Evolutionary conservation across 345 rosid genomes (phyloP).

Genomic region (Garcia nutans): DNA sequence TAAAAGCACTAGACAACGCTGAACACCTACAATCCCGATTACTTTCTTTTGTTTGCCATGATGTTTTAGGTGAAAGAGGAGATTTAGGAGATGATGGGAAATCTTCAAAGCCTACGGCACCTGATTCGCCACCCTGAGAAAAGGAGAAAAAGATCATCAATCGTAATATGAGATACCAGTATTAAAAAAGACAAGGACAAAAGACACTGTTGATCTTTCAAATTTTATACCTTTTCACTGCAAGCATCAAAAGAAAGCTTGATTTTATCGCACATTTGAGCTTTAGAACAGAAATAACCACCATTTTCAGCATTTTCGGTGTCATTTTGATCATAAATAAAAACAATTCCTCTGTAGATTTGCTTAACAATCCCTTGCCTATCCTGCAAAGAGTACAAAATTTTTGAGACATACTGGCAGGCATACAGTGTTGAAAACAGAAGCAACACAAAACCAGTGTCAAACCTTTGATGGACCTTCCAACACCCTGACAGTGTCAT

Average conservation of each 20-base stretch:
- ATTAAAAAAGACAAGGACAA: not conserved
- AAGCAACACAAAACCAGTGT: slow-evolving; percentile 3
- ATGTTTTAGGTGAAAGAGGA: slow-evolving; percentile 59
- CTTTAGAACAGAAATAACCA: slow-evolving; percentile 76
- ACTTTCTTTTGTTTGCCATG: slow-evolving; percentile 57
- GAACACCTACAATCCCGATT: slow-evolving; percentile 54
- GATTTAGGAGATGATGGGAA: slow-evolving; percentile 74
- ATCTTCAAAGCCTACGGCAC: slow-evolving; percentile 55
- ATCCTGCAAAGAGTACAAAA: slow-evolving; percentile 52
- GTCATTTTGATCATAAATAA: slow-evolving; percentile 64
- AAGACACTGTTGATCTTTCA: not conserved
- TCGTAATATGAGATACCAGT: not conserved
- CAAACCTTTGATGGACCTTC: slow-evolving; percentile 82
- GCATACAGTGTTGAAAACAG: not conserved
- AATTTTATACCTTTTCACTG: slow-evolving; percentile 54
- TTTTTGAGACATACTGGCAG: slow-evolving; percentile 5
- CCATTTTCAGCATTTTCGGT: slow-evolving; percentile 51
- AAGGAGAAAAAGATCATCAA: slow-evolving; percentile 12
- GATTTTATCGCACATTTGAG: slow-evolving; percentile 74
- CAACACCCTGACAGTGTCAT: slow-evolving; percentile 70
- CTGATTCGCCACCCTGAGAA: slow-evolving; percentile 57
- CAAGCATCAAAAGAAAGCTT: slow-evolving; percentile 43
- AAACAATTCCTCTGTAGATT: slow-evolving; percentile 78
- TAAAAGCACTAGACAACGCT: slow-evolving; percentile 4
- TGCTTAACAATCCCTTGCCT: slow-evolving; percentile 82